Conservation (phyloP, 164 flowering plant species). For the Tetrastigma voinierianum region DNA sequence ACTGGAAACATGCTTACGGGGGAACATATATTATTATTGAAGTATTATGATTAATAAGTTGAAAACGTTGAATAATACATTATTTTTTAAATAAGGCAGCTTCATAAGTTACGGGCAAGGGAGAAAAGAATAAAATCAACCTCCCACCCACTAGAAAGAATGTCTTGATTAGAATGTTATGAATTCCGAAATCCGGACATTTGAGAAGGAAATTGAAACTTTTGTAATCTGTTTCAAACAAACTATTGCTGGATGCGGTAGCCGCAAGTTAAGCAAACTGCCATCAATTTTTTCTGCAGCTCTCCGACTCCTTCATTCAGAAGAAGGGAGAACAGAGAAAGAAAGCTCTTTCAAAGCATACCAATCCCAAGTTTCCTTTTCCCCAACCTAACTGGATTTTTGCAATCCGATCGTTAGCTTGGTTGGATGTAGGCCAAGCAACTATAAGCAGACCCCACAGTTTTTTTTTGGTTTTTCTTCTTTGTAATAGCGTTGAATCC, state of each 20-base stretch:
- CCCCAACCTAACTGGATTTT: conserved; percentile 33
- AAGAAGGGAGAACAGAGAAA: conserved; percentile 7
- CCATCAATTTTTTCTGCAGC: conserved; percentile 4
- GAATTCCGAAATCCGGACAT: too few species aligned
- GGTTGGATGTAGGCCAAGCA: conserved; percentile 27
- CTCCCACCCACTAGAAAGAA: neutral
- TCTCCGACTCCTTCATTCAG: conserved; percentile 15
- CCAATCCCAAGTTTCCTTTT: conserved; percentile 21
- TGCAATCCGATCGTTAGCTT: conserved; percentile 30
- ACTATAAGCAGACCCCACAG: conserved; percentile 13
- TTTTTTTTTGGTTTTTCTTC: neutral
- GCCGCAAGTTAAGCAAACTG: conserved; percentile 48
- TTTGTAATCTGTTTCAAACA: neutral
- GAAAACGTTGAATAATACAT: too few species aligned
- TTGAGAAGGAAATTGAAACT: neutral
- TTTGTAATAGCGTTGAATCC: neutral
- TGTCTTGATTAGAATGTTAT: neutral
- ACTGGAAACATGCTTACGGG: too few species aligned
- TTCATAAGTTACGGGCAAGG: too few species aligned
- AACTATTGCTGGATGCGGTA: conserved; percentile 10
- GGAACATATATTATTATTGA: too few species aligned
- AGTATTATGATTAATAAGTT: too few species aligned
- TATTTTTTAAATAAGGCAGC: too few species aligned
- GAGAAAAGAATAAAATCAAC: too few species aligned
- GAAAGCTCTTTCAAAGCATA: conserved; percentile 11